A percentile compares a stretch with the other conserved stretches of the same genome.
Evolutionary conservation across 2,329 filamentous ascomycete genomes (phyloP).

Genomic region (Alternaria alternata): DNA sequence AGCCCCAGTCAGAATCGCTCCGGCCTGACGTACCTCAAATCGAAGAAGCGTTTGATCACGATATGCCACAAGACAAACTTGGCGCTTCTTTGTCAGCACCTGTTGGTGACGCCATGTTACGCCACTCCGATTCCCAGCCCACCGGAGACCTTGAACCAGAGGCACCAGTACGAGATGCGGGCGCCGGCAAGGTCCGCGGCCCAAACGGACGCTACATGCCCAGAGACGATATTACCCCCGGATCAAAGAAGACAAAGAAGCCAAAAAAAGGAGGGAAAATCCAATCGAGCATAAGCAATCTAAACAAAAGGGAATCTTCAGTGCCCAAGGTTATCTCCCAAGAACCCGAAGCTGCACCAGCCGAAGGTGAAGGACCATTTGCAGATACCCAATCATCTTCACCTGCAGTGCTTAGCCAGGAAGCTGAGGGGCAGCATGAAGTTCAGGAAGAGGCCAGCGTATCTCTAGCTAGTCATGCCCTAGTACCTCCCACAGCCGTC

Average conservation of each 20-base stretch:
- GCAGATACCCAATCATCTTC: constrained; percentile 1
- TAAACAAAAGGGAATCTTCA: neutral
- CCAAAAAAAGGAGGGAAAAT: neutral
- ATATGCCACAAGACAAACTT: neutral
- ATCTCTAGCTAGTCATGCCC: neutral
- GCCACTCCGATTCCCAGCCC: neutral
- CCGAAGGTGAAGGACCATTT: neutral
- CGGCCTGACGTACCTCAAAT: neutral
- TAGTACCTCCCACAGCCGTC: neutral
- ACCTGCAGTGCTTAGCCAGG: neutral
- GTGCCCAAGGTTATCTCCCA: neutral
- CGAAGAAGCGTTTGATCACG: neutral
- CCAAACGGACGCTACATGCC: constrained; percentile 26
- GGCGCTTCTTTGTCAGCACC: neutral
- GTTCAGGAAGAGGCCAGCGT: neutral
- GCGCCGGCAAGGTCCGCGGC: constrained; percentile 25
- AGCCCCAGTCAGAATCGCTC: neutral
- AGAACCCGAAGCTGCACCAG: neutral
- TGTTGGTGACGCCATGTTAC: neutral
- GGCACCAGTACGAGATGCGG: constrained; percentile 14
- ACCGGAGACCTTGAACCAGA: neutral
- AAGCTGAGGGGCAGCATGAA: neutral
- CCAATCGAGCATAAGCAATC: neutral
- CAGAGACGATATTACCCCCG: constrained; percentile 2
- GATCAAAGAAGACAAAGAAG: constrained; percentile 9